Evolutionary conservation across 371 early-diverging fungal species (phyloP).

Genomic region (Mortierella sp.): DNA sequence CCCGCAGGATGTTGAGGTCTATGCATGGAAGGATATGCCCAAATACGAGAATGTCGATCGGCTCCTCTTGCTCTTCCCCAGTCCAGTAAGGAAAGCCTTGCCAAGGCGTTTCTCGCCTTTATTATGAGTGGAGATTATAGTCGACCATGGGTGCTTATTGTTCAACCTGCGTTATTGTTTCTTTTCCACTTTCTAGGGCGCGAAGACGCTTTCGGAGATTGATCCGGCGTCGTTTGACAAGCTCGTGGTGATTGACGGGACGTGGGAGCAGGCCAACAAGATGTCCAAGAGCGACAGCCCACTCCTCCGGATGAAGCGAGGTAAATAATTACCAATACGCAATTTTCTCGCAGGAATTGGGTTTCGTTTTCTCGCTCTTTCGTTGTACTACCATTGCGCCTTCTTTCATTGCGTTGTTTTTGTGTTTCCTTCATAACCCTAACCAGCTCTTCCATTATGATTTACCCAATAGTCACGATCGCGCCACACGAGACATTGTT

Average conservation of each 20-base stretch:
- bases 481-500: conserved; percentile 84
- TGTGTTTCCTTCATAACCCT: background rate
- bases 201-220: conserved; percentile 75
- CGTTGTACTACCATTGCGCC: background rate
- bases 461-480: conserved; percentile 54
- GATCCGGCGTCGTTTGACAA: conserved; percentile 76
- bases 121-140: too few species aligned
- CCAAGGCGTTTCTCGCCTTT: too few species aligned
- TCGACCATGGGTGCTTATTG: too few species aligned
- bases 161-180: too few species aligned
- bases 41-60: conserved; percentile 74
- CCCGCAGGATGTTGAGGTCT: conserved; percentile 74
- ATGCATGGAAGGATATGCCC: conserved; percentile 67
- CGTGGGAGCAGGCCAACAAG: conserved; percentile 89
- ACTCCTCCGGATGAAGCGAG: conserved; percentile 61
- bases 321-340: conserved; percentile 28
- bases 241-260: conserved; percentile 92
- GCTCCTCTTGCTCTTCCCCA: conserved; percentile 90
- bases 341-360: too few species aligned
- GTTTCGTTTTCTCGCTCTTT: background rate
- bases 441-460: background rate
- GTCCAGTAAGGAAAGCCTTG: conserved; percentile 79
- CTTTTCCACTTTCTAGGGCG: conserved; percentile 64
- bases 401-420: conserved; percentile 27
- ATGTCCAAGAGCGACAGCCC: conserved; percentile 71